phyloP scores from a whole-genome alignment of 805 yeast species.

The Ogataea kodamae region DNA sequence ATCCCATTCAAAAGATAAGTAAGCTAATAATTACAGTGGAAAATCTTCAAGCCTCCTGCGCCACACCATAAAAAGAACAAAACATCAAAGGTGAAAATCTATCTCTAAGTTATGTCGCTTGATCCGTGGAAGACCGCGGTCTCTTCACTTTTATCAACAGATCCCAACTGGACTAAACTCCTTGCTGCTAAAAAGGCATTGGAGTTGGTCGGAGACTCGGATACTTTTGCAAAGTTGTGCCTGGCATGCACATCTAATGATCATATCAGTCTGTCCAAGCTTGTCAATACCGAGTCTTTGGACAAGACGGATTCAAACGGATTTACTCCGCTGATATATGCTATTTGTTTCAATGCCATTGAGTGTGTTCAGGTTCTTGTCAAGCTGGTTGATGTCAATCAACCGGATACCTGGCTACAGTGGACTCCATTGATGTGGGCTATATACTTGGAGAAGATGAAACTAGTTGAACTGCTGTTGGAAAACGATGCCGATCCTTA shows the following conservation, averaged over 20 bases:
- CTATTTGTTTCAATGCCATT: constrained; percentile 51
- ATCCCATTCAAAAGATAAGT: not conserved
- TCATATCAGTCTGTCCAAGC: constrained; percentile 26
- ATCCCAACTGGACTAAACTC: constrained; percentile 31
- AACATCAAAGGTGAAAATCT: constrained; percentile 1
- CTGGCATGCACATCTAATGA: constrained; percentile 40
- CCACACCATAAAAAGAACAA: constrained; percentile 8
- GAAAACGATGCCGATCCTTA: constrained; percentile 63
- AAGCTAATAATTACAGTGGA: too few species aligned
- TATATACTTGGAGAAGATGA: constrained; percentile 54
- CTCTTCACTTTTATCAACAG: constrained; percentile 21
- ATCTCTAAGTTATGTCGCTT: constrained; percentile 9
- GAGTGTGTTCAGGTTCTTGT: constrained; percentile 48
- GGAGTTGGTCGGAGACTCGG: constrained; percentile 28
- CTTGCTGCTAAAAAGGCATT: constrained; percentile 37
- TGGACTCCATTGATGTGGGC: constrained; percentile 89
- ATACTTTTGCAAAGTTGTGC: constrained; percentile 33
- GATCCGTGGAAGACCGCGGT: constrained; percentile 35
- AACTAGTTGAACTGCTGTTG: constrained; percentile 53
- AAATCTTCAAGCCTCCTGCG: constrained; percentile 5
- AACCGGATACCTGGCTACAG: constrained; percentile 45
- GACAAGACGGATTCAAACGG: constrained; percentile 38
- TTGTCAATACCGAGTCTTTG: constrained; percentile 26
- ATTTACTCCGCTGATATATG: constrained; percentile 46
- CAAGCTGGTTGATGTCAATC: constrained; percentile 47